These are phyloP conservation scores for Aurantiochytrium sp. DNA, from an alignment of 108 stramenopile genomes.

Conservation along the genomic window DNA sequence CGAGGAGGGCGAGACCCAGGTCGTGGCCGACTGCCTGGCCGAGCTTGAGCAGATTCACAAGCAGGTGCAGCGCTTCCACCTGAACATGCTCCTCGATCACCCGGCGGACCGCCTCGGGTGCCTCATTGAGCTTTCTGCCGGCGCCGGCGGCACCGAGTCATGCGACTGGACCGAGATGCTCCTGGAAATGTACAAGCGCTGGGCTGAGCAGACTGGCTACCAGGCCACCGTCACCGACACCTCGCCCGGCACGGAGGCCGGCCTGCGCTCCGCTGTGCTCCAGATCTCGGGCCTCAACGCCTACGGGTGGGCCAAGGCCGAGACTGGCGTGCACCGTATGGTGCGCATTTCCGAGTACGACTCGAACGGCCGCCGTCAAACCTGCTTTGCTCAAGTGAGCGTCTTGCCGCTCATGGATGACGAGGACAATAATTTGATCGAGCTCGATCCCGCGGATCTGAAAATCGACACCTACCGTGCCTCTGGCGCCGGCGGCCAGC, in stretches of 20 bases:
- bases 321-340: conserved; percentile 92
- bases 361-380: conserved; percentile 79
- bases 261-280: conserved; percentile 77
- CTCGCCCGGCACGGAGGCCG: conserved; percentile 50
- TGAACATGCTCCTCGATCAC: neutral
- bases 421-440: conserved; percentile 34
- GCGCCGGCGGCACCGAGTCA: conserved; percentile 95
- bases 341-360: conserved; percentile 94
- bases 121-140: conserved; percentile 83
- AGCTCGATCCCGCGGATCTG: conserved; percentile 68
- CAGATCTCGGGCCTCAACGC: conserved; percentile 71
- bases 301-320: conserved; percentile 80
- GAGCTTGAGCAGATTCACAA: neutral
- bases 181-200: conserved; percentile 82
- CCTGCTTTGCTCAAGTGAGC: conserved; percentile 88
- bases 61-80: neutral
- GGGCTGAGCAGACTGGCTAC: conserved; percentile 72
- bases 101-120: conserved; percentile 15
- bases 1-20: conserved; percentile 15
- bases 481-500: conserved; percentile 93
- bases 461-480: conserved; percentile 83
- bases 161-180: conserved; percentile 85
- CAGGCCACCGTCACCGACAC: conserved; percentile 65
- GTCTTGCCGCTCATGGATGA: conserved; percentile 74
- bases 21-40: neutral